phyloP scores from a whole-genome alignment of 352 stramenopile species.

The Phytophthora idaei region DNA sequence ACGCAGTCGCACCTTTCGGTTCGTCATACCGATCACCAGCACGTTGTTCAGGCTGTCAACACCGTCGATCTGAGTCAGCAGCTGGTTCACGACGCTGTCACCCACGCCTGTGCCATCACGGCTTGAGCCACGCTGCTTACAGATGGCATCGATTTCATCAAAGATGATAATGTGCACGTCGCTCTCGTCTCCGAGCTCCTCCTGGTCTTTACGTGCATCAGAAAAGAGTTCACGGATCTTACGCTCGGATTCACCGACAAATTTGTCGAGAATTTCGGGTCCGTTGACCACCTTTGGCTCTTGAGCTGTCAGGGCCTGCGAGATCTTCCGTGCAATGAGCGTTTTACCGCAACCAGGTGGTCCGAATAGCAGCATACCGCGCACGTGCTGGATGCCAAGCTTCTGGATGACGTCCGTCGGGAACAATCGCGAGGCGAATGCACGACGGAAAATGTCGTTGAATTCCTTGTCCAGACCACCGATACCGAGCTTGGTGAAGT shows the following conservation, averaged over 20 bases:
- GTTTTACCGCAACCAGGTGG: conserved; percentile 95
- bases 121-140: conserved; percentile 94
- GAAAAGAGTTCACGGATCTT: conserved; percentile 99
- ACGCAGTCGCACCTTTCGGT: conserved; percentile 91
- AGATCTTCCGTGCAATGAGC: conserved; percentile 98
- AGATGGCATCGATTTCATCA: conserved; percentile 99
- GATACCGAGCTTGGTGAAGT: conserved; percentile 99
- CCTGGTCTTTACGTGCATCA: conserved; percentile 90
- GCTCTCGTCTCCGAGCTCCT: conserved; percentile 94
- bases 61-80: conserved; percentile 99
- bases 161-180: conserved; percentile 99
- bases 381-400: conserved; percentile 99
- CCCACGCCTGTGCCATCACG: conserved; percentile 95
- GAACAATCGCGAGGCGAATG: conserved; percentile 98
- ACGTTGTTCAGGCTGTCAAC: conserved; percentile 99
- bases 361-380: conserved; percentile 91
- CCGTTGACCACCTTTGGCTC: conserved; percentile 98
- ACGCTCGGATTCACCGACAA: conserved; percentile 98
- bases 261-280: conserved; percentile 99
- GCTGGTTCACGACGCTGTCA: conserved; percentile 99
- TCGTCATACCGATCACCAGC: conserved; percentile 99
- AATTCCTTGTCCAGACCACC: conserved; percentile 99
- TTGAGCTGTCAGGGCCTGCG: conserved; percentile 95
- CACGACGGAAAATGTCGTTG: conserved; percentile 99
- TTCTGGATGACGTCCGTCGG: conserved; percentile 95